Evolutionary conservation across 768 basidiomycete genomes (phyloP).

Genomic region (Russula foetens): DNA sequence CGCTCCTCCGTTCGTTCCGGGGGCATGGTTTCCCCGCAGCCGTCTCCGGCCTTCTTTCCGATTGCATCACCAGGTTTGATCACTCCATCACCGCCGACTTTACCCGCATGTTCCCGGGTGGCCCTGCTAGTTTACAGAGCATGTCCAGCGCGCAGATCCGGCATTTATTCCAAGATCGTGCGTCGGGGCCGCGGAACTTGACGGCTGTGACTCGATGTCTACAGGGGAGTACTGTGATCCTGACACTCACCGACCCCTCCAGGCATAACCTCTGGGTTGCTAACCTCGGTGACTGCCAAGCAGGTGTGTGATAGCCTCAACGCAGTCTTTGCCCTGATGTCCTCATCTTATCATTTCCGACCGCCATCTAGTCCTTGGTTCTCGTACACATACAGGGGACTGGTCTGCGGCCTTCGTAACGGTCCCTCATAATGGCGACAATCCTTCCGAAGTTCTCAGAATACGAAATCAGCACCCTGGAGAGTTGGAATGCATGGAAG

Average conservation of each 20-base stretch:
- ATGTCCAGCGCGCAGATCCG: conserved; percentile 47
- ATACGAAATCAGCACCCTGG: conserved; percentile 57
- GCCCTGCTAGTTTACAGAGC: conserved; percentile 36
- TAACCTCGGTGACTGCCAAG: conserved; percentile 76
- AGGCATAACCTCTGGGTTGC: conserved; percentile 69
- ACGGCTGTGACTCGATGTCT: conserved; percentile 62
- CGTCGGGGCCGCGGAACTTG: conserved; percentile 49
- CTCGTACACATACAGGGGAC: conserved; percentile 36
- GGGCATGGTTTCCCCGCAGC: conserved; percentile 25
- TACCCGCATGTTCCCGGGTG: conserved; percentile 42
- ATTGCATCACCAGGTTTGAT: conserved; percentile 36
- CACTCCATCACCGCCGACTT: conserved; percentile 37
- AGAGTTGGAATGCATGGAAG: conserved; percentile 59
- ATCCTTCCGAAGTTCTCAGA: conserved; percentile 55
- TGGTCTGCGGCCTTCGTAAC: conserved; percentile 60
- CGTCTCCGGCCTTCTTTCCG: conserved; percentile 33
- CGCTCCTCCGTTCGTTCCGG: conserved; percentile 25
- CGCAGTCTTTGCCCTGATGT: neutral
- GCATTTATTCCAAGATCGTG: conserved; percentile 55
- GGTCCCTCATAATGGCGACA: conserved; percentile 62
- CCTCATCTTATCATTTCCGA: neutral
- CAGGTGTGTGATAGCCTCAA: conserved; percentile 40
- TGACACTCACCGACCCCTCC: conserved; percentile 64
- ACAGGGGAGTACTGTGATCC: conserved; percentile 72
- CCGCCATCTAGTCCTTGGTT: conserved; percentile 33